Percentiles rank a stretch among this genome's conserved stretches.
Evolutionary conservation across 768 basidiomycete species (phyloP).

Genomic region (Leucocoprinus leucothites): DNA sequence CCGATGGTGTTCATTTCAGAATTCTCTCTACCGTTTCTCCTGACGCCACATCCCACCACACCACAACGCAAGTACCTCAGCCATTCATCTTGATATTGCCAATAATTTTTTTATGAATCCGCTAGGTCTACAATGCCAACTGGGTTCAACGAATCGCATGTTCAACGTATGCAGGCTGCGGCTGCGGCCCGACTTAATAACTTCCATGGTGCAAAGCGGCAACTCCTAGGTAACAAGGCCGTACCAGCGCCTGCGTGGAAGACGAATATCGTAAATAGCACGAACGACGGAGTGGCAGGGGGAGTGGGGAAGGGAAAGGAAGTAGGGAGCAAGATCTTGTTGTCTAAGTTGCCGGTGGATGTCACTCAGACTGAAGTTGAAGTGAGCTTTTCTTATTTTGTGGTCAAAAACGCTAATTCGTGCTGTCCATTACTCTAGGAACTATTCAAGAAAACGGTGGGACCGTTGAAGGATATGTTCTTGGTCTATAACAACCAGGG

Average conservation of each 20-base stretch:
- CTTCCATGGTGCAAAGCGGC: conserved; percentile 53
- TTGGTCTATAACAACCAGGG: conserved; percentile 75
- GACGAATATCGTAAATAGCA: conserved; percentile 21
- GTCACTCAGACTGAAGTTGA: conserved; percentile 68
- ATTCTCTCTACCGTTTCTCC: no score
- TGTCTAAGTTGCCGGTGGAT: conserved; percentile 65
- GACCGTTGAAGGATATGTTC: conserved; percentile 68
- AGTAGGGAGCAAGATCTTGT: conserved; percentile 63
- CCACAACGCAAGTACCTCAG: not conserved
- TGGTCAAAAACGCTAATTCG: not conserved
- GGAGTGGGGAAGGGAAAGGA: conserved; percentile 31
- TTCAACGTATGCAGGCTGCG: conserved; percentile 8
- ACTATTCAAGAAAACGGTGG: conserved; percentile 73
- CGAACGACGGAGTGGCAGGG: conserved; percentile 6
- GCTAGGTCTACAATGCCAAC: not conserved
- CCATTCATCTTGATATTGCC: not conserved
- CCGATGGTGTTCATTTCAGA: no score
- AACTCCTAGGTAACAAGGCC: conserved; percentile 56
- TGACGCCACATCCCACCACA: no score
- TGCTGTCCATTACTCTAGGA: conserved; percentile 38
- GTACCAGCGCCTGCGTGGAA: conserved; percentile 64
- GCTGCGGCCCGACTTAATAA: conserved; percentile 34
- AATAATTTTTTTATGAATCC: no score
- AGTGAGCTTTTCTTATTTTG: conserved; percentile 30
- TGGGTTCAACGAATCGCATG: conserved; percentile 7